phyloP scores from a whole-genome alignment of 2,329 filamentous ascomycete species.

The Sclerotinia nivalis region DNA sequence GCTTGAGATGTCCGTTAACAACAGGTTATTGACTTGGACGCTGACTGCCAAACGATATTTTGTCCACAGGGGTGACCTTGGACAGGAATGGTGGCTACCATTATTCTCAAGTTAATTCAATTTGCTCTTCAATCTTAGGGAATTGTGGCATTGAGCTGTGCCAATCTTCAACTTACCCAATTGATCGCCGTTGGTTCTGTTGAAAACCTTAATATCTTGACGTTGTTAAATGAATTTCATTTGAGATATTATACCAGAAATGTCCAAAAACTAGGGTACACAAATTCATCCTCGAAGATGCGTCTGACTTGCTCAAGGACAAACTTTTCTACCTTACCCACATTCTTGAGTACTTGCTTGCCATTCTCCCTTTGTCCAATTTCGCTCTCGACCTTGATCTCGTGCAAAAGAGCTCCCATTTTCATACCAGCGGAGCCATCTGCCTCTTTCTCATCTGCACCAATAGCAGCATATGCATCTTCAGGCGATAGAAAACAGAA shows the following conservation, averaged over 20 bases:
- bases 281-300: constrained; percentile 98
- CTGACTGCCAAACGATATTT: neutral
- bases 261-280: constrained; percentile 98
- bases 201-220: neutral
- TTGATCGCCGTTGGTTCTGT: neutral
- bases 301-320: constrained; percentile 93
- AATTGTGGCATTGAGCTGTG: neutral
- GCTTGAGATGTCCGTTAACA: constrained; percentile 27
- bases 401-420: constrained; percentile 78
- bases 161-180: neutral
- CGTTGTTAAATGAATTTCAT: neutral
- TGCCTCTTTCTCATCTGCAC: constrained; percentile 37
- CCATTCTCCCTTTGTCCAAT: constrained; percentile 90
- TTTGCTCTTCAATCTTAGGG: no score
- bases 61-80: neutral
- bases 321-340: constrained; percentile 97
- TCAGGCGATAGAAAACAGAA: constrained; percentile 95
- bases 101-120: neutral
- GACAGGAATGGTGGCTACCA: neutral
- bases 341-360: constrained; percentile 95
- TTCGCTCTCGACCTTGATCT: constrained; percentile 95
- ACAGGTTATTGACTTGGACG: neutral
- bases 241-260: constrained; percentile 68
- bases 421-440: constrained; percentile 42
- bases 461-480: constrained; percentile 75